A percentile compares a stretch with the other conserved stretches of the same genome.
Evolutionary conservation across 2,329 filamentous ascomycete species (phyloP).

Genomic region (Colletotrichum tabaci): DNA sequence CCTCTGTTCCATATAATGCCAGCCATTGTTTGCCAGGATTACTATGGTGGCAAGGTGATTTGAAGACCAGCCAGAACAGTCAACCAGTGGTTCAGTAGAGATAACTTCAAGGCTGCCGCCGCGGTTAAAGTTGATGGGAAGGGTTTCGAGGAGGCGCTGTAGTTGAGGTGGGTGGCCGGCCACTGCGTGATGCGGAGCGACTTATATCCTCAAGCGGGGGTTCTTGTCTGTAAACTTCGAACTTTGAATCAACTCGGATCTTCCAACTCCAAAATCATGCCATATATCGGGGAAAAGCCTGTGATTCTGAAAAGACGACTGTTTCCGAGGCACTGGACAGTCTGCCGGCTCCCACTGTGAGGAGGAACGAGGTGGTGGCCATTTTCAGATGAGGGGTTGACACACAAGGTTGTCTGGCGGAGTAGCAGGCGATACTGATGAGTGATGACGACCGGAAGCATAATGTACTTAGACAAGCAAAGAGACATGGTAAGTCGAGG

Average conservation of each 20-base stretch:
- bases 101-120: too few relatives aligned
- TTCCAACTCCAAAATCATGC: neutral
- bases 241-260: neutral
- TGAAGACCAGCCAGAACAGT: neutral
- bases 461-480: too few relatives aligned
- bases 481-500: too few relatives aligned
- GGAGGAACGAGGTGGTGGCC: slow-evolving; percentile 29
- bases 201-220: slow-evolving; percentile 20
- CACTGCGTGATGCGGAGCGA: slow-evolving; percentile 12
- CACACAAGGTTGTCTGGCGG: slow-evolving; percentile 1
- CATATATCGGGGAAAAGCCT: too few relatives aligned
- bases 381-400: slow-evolving; percentile 28
- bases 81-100: neutral
- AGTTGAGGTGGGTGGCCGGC: neutral
- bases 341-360: neutral
- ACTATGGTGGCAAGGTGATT: neutral
- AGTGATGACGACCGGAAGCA: too few relatives aligned
- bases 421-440: too few relatives aligned
- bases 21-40: slow-evolving; percentile 23
- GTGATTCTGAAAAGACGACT: neutral
- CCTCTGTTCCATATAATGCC: slow-evolving; percentile 37
- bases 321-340: neutral
- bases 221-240: neutral
- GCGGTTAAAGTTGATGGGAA: neutral
- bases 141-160: neutral